Evolutionary conservation across 495 filamentous ascomycete genomes (phyloP).

Genomic region (Penicillium pulvis): DNA sequence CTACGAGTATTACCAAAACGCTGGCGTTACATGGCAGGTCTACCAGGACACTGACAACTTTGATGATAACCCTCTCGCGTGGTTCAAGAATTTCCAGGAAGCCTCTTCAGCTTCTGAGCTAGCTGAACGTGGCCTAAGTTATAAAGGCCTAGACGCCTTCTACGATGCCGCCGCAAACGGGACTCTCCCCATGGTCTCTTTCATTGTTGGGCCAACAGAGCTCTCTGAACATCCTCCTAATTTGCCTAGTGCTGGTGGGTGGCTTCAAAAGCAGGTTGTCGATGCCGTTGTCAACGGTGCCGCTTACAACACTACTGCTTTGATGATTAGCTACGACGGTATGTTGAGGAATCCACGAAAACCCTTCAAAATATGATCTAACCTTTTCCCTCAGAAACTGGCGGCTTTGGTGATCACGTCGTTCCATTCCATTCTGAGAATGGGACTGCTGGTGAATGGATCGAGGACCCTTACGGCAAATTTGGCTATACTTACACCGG

Average conservation of each 20-base stretch:
- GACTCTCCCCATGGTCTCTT: constrained; percentile 53
- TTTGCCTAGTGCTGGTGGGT: constrained; percentile 56
- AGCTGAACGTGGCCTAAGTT: constrained; percentile 47
- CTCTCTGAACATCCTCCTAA: constrained; percentile 57
- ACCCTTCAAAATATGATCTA: too few relatives aligned
- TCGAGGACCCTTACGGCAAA: constrained; percentile 50
- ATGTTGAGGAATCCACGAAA: too few relatives aligned
- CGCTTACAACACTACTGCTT: constrained; percentile 49
- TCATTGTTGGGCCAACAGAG: constrained; percentile 54
- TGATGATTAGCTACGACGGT: constrained; percentile 57
- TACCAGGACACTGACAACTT: constrained; percentile 58
- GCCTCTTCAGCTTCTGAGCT: constrained; percentile 39
- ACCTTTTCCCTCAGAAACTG: constrained; percentile 34
- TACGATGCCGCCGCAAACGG: constrained; percentile 53
- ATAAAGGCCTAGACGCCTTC: constrained; percentile 49
- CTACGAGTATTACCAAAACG: constrained; percentile 53
- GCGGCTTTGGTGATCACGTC: constrained; percentile 59
- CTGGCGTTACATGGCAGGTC: constrained; percentile 56
- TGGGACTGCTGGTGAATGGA: constrained; percentile 56
- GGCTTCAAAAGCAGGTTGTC: constrained; percentile 57
- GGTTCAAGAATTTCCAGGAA: constrained; percentile 57
- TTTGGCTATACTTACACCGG: constrained; percentile 54
- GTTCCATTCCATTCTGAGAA: constrained; percentile 53
- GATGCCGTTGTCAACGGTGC: constrained; percentile 52
- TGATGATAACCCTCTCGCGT: constrained; percentile 56